phyloP scores from a whole-genome alignment of 2,329 filamentous ascomycete genomes.

The Exophiala calicioides region DNA sequence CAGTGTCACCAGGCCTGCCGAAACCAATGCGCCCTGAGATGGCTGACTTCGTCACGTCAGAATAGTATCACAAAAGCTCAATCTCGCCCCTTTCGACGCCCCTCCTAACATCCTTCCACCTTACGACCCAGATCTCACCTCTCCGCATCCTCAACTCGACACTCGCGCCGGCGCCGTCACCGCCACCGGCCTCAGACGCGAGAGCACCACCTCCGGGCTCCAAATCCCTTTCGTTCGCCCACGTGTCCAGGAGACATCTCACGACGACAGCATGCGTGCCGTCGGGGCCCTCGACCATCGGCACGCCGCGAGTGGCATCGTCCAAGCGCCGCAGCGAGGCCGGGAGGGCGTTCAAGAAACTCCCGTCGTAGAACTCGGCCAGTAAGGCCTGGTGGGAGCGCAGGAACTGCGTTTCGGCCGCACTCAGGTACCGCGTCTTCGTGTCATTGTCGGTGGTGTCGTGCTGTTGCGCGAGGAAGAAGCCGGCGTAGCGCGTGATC shows the following conservation, averaged over 20 bases:
- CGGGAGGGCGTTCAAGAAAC: constrained; percentile 83
- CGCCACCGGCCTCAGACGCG: neutral
- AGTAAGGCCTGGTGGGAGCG: constrained; percentile 81
- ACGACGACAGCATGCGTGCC: constrained; percentile 81
- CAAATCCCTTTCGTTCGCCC: constrained; percentile 26
- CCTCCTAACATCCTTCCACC: constrained; percentile 72
- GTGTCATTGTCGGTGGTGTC: constrained; percentile 31
- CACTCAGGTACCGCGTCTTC: constrained; percentile 57
- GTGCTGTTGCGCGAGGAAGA: constrained; percentile 36
- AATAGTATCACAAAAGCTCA: constrained; percentile 41
- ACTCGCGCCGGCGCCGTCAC: constrained; percentile 28
- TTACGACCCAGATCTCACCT: constrained; percentile 67
- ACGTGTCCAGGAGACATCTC: constrained; percentile 49
- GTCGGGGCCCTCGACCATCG: constrained; percentile 90
- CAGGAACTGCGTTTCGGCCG: constrained; percentile 77
- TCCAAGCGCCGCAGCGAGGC: constrained; percentile 77
- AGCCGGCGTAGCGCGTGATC: constrained; percentile 55
- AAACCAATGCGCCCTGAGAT: no score
- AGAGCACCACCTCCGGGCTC: constrained; percentile 7
- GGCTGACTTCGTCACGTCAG: no score
- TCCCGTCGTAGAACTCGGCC: constrained; percentile 78
- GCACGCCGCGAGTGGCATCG: constrained; percentile 79
- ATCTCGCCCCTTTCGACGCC: constrained; percentile 47
- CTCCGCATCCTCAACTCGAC: constrained; percentile 47
- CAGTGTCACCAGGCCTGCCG: no score